Base-by-base conservation (phyloP, 1,139 yeast genomes). In the Hyphopichia burtonii region DNA sequence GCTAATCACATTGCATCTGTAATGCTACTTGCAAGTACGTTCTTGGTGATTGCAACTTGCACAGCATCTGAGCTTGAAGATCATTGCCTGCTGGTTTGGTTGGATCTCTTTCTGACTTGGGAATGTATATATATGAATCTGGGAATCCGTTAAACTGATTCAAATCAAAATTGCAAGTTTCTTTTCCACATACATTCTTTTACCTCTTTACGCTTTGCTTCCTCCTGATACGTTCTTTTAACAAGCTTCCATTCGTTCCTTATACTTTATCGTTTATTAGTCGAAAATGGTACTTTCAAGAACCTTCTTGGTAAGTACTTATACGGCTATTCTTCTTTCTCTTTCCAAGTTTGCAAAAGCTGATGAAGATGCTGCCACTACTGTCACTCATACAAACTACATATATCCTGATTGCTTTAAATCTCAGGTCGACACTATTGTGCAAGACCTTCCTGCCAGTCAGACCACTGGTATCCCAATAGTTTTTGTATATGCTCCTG, bases 331-430 rank as follows among this genome's bases (percentile, higher is more conserved):
- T 5, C 25, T 17, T 8, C 32, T 36, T 12, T 11, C 33, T 8
- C 33, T 36, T 15, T 8, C 16, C 11, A 28, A 28, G 17, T 31
- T 11, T 20, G 31, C 35, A 34, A 28, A 17, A 11, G 53, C 54
- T 14, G 59, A 55, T 20, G 52, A 51, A 34, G 28, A 25, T 25
- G 28, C 11, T 8, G 51, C 52, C 12, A 48, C 52, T 34, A 61
- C 69, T 3, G 51, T 61, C 40, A 67, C 72, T 2, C 52, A 58
- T 18, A 66, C 73, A 4, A 63, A 63, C 42, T 61, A 61, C 44
- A 52, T 66, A 25, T 56, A 65, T 20, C 68, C 68, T 14, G 56
- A 51, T 9, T 64, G 68, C 49, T 56, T 68, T 44, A 40, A 55
- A 39, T 42, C 50, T 19, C 53, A 54, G 15, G 52, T 63, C 23